Percentiles rank a stretch among this genome's conserved stretches.
phyloP scores from a whole-genome alignment of 2,329 filamentous ascomycete species.

The Tolypocladium sp. region DNA sequence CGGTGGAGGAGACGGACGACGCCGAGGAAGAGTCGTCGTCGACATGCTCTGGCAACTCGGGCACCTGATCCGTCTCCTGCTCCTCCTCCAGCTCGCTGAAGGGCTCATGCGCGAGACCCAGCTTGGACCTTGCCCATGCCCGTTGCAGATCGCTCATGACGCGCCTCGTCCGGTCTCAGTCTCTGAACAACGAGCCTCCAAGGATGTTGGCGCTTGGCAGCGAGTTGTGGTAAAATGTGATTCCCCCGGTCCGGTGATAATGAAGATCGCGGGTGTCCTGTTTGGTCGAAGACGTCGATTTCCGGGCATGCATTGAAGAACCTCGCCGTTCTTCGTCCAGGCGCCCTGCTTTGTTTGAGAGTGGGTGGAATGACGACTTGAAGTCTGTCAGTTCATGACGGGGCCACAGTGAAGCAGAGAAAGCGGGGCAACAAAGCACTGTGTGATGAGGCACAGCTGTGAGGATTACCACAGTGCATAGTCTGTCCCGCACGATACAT shows the following conservation, averaged over 20 bases:
- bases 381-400: not conserved
- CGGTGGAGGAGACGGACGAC: slow-evolving; percentile 82
- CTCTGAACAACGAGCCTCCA: not conserved
- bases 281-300: not conserved
- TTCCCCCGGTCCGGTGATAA: not conserved
- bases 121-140: slow-evolving; percentile 68
- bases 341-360: not conserved
- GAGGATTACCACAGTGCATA: not conserved
- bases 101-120: slow-evolving; percentile 44
- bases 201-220: not conserved
- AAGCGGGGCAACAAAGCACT: not conserved
- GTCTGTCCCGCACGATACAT: not conserved
- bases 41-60: slow-evolving; percentile 33
- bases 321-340: not conserved
- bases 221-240: not conserved
- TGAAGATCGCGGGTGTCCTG: not conserved
- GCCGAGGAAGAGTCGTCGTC: slow-evolving; percentile 63
- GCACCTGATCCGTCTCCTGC: slow-evolving; percentile 32
- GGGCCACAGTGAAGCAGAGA: not conserved
- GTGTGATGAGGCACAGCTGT: not conserved
- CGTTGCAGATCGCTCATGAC: slow-evolving; percentile 75
- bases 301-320: not conserved
- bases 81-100: slow-evolving; percentile 45
- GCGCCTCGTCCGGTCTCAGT: slow-evolving; percentile 3
- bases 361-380: not conserved